Base-by-base conservation (phyloP, 495 filamentous ascomycete genomes). In the Cairneyella variabilis region DNA sequence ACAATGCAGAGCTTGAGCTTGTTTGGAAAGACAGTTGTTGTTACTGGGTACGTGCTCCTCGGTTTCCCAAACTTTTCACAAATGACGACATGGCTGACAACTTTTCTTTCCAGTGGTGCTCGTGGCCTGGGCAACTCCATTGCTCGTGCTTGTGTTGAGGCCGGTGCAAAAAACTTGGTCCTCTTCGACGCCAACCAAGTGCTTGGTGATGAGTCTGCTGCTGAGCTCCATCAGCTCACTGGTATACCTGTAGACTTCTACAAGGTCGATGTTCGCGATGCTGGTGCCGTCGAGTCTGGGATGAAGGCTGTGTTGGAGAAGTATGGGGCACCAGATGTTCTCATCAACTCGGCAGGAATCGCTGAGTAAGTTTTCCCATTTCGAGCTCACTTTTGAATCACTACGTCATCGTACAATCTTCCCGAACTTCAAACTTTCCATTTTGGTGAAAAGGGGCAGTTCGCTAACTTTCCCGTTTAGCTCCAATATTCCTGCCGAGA, bases 261-360 rank as follows among this genome's bases (percentile, higher is more conserved):
- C 76, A 83, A 80, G 66, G 84, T 89, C 30, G 87, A 90, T 59
- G 83, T 90, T 27, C 84, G 85, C 58, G 83, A 90, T 44, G 80
- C 73, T 6, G 69, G 71, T 18, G 79, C 80, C 16, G 80, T 87
- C 49, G 74, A 79, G 26, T 76, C 76, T 23, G 74, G 86, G 38
- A 83, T 86, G 48, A 70, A 78, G 50, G 68, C 78, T 28, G 71
- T 83, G 17, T 71, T 80, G n/a, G 67, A 75, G 32, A 73, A 80
- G 50, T 82, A 84, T 53, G 86, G 80, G 46, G 70, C 78, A 4
- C 72, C 90, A 16, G 81, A 91, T 51, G 84, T 91, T 20, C 71
- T 90, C 14, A 78, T 95, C 70, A 91, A 89, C 69, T 86, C 87
- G 48, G 90, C 90, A 26, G 89, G 90, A 59, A 90, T 95, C 52